Evolutionary conservation across 2,329 filamentous ascomycete species (phyloP), one percentile per base, ranked within the genome.

Genomic region (Ceratocystis variospora): DNA sequence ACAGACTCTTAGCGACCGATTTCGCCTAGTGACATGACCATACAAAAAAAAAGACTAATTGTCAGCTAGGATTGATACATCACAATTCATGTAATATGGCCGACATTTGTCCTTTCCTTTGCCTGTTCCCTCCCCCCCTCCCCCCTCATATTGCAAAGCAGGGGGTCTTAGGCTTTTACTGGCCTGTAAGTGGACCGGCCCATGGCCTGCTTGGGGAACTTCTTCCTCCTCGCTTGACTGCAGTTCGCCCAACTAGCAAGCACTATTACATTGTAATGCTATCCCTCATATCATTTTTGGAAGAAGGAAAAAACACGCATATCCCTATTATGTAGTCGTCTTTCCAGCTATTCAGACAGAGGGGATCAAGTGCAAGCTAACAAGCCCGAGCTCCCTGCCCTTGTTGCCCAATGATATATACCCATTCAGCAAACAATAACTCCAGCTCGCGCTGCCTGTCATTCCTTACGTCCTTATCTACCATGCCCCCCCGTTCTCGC

Each of bases 81-180:
- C 53, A 59, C 28, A 59, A 37, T 25, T 33, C 53, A 33, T 33
- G 28, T 59, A 31, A 33, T 37, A 31, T 59, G 25, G 53, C 48
- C 59, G 59, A 41, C n/a, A 22, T 37, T 61, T 37, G 31, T 31
- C 59, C n/a, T 61, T 19, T 61, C 33, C 31, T 45, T 48, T 63
- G 22, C 37, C 22, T 46, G 15, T 10, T 8, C 46, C 15, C 48
- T 53, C 8, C 25, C 7, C 19, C 45, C 19, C 44, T n/a, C 22
- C 22, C 22, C 45, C 45, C 45, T 53, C 48, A 10, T 53, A 53
- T 37, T 37, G 33, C 33, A 37, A 37, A 37, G 33, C 48, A 53
- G 19, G 48, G 48, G 48, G 19, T 53, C 48, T 53, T 53, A 17
- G 48, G 48, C 48, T 25, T 10, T 50, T 19, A 10, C 48, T 53